phyloP scores from a whole-genome alignment of 2,329 filamentous ascomycete genomes.

The Hirsutella rhossiliensis region DNA sequence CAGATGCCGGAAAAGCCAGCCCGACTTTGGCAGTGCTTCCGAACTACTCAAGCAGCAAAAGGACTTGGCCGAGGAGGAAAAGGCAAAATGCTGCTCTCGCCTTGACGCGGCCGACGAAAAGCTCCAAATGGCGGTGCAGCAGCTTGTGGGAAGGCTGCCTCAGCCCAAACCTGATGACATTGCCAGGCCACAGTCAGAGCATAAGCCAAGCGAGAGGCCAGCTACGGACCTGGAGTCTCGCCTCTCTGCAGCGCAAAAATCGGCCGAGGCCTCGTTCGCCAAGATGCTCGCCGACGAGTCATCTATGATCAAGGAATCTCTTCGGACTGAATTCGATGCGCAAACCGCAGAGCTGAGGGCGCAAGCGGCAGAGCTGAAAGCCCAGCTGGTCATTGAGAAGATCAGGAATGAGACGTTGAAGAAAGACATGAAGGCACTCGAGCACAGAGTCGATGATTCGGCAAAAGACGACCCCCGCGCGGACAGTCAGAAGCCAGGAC shows the following conservation, averaged over 20 bases:
- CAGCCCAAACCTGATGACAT: neutral
- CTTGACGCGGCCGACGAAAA: constrained; percentile 5
- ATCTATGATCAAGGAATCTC: neutral
- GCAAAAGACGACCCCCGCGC: neutral
- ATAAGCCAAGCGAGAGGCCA: too few species aligned
- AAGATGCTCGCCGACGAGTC: neutral
- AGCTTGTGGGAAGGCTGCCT: neutral
- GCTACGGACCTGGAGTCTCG: too few species aligned
- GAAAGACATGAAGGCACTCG: constrained; percentile 11
- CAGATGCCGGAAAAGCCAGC: constrained; percentile 5
- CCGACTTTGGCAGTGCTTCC: constrained; percentile 11
- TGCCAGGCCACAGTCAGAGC: neutral
- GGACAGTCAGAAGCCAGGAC: neutral
- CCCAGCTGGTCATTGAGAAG: constrained; percentile 2
- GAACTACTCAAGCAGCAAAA: constrained; percentile 9
- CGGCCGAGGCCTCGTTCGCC: neutral
- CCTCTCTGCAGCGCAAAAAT: neutral
- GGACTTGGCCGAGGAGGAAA: constrained; percentile 4
- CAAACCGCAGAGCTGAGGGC: neutral
- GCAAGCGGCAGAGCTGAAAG: constrained; percentile 2
- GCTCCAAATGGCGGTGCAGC: neutral
- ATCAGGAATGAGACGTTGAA: constrained; percentile 10
- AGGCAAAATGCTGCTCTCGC: constrained; percentile 2
- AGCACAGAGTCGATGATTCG: constrained; percentile 1
- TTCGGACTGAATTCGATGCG: neutral